Evolutionary conservation across 2,329 filamentous ascomycete genomes (phyloP).

Genomic region (Claviceps capensis): DNA sequence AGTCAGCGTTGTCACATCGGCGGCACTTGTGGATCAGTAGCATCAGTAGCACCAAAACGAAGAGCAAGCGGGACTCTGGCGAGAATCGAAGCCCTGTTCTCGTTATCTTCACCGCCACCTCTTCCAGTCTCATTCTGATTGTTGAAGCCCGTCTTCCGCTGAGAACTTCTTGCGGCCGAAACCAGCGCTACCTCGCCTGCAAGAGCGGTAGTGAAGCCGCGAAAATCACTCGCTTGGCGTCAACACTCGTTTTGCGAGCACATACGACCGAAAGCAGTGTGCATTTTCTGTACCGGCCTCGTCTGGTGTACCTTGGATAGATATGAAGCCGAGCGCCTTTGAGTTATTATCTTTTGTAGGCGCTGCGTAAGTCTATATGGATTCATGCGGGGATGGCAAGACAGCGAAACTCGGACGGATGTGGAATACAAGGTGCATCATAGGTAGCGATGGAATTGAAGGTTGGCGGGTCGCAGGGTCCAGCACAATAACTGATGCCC

Average conservation of each 20-base stretch:
- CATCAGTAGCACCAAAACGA: no score
- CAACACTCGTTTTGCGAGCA: conserved; percentile 69
- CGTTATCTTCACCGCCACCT: no score
- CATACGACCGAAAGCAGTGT: conserved; percentile 50
- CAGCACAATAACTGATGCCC: conserved; percentile 60
- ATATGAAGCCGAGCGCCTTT: conserved; percentile 75
- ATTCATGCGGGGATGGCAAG: conserved; percentile 80
- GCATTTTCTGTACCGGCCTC: conserved; percentile 8
- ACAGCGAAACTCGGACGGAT: conserved; percentile 77
- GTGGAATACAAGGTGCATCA: conserved; percentile 92
- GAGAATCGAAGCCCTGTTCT: no score
- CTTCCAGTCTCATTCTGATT: conserved; percentile 66
- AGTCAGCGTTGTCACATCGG: no score
- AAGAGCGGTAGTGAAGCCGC: conserved; percentile 59
- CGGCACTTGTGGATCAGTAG: no score
- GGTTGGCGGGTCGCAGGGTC: conserved; percentile 93
- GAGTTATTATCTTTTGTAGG: conserved; percentile 90
- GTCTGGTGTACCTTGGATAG: conserved; percentile 38
- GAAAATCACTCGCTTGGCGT: conserved; percentile 59
- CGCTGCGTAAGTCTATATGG: conserved; percentile 96
- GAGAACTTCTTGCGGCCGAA: conserved; percentile 76
- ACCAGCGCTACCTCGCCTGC: conserved; percentile 63
- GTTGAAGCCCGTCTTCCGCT: conserved; percentile 75
- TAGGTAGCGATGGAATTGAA: conserved; percentile 40
- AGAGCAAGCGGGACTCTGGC: no score